These are phyloP conservation scores for Cytospora piceicola DNA, from an alignment of 2,329 filamentous ascomycete genomes.

Conservation along the genomic window DNA sequence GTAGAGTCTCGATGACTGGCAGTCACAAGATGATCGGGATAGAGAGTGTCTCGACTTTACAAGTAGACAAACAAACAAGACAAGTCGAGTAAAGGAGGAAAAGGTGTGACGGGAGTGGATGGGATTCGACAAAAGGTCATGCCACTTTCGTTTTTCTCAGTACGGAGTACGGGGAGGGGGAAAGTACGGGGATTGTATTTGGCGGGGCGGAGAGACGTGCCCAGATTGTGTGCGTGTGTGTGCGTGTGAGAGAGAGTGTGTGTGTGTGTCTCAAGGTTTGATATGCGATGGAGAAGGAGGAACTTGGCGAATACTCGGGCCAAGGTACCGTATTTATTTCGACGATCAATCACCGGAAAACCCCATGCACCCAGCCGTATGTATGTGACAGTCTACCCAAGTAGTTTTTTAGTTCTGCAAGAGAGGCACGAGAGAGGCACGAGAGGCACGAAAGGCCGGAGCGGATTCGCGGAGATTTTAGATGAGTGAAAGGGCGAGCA, in stretches of 20 bases:
- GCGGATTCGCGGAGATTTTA: slow-evolving; percentile 6
- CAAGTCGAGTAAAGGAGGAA: neutral
- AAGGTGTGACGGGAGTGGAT: slow-evolving; percentile 2
- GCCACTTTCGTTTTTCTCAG: neutral
- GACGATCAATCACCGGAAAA: neutral
- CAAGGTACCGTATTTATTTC: slow-evolving; percentile 20
- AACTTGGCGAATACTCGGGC: slow-evolving; percentile 24
- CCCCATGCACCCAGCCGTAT: slow-evolving; percentile 3
- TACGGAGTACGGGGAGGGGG: neutral
- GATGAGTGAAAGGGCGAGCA: neutral
- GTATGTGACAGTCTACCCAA: too few relatives aligned
- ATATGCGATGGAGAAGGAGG: slow-evolving; percentile 3
- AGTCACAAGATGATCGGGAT: neutral
- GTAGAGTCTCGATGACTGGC: neutral
- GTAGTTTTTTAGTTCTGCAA: too few relatives aligned
- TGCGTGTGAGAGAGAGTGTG: too few relatives aligned
- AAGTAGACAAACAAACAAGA: slow-evolving; percentile 2
- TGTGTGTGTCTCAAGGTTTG: neutral
- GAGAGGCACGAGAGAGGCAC: neutral
- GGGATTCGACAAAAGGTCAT: neutral
- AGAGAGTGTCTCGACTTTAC: neutral
- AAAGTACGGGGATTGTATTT: neutral
- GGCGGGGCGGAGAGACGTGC: neutral
- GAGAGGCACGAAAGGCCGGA: slow-evolving; percentile 3
- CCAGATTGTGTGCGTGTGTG: too few relatives aligned